These are phyloP conservation scores for Nakazawaea holstii DNA, from an alignment of 805 yeast genomes.

Conservation along the genomic window DNA sequence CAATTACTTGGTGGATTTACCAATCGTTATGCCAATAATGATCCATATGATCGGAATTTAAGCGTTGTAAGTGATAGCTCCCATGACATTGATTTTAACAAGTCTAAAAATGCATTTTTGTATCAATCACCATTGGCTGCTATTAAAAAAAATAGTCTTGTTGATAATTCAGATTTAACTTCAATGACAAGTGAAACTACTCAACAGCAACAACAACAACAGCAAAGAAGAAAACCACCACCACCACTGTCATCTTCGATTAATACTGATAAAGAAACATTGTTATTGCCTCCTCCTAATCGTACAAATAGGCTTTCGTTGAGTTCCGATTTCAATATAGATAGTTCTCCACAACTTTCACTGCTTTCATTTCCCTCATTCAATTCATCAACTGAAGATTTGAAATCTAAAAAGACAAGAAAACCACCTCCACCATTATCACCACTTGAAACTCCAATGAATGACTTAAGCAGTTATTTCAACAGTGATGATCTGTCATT, in stretches of 20 bases:
- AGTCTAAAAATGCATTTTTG: not conserved
- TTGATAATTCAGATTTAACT: not conserved
- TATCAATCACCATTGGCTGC: slow-evolving; percentile 5
- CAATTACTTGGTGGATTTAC: too few relatives aligned
- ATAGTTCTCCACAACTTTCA: slow-evolving; percentile 4
- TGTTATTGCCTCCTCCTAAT: not conserved
- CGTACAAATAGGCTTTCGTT: slow-evolving; percentile 1
- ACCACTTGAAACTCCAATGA: not conserved
- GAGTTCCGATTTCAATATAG: slow-evolving; percentile 1
- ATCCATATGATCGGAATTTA: too few relatives aligned
- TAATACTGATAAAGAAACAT: not conserved
- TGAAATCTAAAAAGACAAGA: not conserved
- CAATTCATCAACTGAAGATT: slow-evolving; percentile 2
- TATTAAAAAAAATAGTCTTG: not conserved
- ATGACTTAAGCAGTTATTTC: not conserved
- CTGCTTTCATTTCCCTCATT: slow-evolving; percentile 1
- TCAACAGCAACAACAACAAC: not conserved
- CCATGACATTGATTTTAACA: too few relatives aligned
- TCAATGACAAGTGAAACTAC: not conserved
- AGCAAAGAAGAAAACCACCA: slow-evolving; percentile 8
- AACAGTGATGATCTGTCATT: not conserved
- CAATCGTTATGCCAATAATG: not conserved
- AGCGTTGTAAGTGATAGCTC: too few relatives aligned
- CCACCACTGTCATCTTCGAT: not conserved
- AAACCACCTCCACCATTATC: slow-evolving; percentile 8